These are phyloP conservation scores for Claviceps paspali DNA, from an alignment of 2,329 filamentous ascomycete species.

Conservation along the genomic window DNA sequence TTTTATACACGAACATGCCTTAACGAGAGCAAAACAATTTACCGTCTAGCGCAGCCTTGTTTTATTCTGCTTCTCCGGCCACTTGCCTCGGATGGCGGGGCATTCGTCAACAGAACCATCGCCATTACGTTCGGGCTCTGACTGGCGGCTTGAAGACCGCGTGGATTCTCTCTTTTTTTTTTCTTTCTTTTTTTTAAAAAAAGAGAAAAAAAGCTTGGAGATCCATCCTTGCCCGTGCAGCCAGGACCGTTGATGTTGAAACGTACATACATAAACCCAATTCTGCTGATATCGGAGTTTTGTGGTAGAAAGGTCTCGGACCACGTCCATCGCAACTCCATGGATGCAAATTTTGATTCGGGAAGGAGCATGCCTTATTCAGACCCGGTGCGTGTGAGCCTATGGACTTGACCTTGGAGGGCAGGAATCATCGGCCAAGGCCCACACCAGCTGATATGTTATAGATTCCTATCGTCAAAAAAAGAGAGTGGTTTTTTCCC, in stretches of 20 bases:
- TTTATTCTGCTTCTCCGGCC: not conserved
- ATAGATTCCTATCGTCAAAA: no score
- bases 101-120: not conserved
- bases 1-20: no score
- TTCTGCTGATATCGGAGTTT: constrained; percentile 4
- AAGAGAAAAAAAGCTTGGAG: not conserved
- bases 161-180: no score
- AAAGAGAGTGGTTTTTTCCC: not conserved
- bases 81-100: not conserved
- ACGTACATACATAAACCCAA: not conserved
- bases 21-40: no score
- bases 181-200: no score
- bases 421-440: no score
- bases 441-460: no score
- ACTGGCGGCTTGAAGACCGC: no score
- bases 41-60: no score
- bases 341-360: not conserved
- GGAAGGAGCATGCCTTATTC: not conserved
- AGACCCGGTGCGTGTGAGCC: not conserved
- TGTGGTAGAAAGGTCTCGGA: not conserved
- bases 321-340: not conserved
- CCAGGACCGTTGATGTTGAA: not conserved
- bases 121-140: not conserved
- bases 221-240: not conserved
- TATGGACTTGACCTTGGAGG: not conserved